Conservation (phyloP, 2,329 filamentous ascomycete species). For the Neonectria magnoliae region DNA sequence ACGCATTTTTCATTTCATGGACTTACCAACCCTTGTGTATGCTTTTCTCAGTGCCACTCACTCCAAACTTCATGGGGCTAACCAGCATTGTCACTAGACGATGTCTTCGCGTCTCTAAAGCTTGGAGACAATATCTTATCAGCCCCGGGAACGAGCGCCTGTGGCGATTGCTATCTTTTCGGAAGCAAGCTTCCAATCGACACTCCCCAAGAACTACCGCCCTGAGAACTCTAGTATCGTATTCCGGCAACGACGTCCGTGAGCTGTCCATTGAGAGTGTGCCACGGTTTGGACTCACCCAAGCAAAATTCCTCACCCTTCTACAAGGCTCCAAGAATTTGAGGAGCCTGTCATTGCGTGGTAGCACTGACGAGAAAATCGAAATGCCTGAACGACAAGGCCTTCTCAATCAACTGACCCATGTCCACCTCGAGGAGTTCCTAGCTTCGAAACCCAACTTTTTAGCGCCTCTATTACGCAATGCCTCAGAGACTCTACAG, state of each 20-base stretch:
- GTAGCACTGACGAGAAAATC: conserved; percentile 31
- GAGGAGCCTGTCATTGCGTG: conserved; percentile 37
- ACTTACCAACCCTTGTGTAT: conserved; percentile 47
- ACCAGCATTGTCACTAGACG: conserved; percentile 27
- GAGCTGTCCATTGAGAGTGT: conserved; percentile 42
- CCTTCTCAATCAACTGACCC: conserved; percentile 34
- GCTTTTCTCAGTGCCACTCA: neutral
- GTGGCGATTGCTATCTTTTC: conserved; percentile 48
- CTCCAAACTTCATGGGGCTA: neutral
- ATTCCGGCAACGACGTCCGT: conserved; percentile 46
- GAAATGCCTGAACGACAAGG: conserved; percentile 32
- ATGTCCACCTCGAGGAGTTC: conserved; percentile 38
- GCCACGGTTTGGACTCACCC: conserved; percentile 43
- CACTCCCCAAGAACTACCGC: conserved; percentile 37
- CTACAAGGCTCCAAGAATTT: conserved; percentile 41
- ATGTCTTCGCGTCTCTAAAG: conserved; percentile 48
- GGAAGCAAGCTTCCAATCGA: conserved; percentile 29
- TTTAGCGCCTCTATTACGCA: conserved; percentile 31
- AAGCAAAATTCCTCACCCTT: conserved; percentile 43
- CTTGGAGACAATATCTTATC: conserved; percentile 45
- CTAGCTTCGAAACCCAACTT: conserved; percentile 24
- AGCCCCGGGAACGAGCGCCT: conserved; percentile 42
- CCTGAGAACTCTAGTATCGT: conserved; percentile 44
- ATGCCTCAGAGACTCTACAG: conserved; percentile 37
- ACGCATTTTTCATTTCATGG: conserved; percentile 48